These are phyloP conservation scores for Lobulomyces angularis DNA, from an alignment of 192 early-diverging fungal species.

Conservation along the genomic window DNA sequence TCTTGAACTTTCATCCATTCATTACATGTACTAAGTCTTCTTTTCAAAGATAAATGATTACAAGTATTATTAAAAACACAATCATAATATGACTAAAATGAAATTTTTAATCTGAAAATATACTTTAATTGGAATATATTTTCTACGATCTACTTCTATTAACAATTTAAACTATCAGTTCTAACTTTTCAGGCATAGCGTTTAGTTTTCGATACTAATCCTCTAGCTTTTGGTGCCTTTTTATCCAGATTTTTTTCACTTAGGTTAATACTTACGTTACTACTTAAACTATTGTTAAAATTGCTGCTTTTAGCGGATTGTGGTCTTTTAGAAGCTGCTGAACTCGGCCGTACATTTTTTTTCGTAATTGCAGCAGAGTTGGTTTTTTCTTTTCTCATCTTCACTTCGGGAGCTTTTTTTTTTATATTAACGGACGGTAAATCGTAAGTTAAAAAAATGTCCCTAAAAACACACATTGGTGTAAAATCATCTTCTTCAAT, in stretches of 20 bases:
- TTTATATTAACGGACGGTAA: too few species aligned
- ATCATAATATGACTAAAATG: too few species aligned
- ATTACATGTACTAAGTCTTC: too few species aligned
- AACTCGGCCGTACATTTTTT: background rate
- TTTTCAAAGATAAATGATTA: too few species aligned
- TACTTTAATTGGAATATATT: too few species aligned
- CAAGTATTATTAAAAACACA: too few species aligned
- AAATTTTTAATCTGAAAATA: too few species aligned
- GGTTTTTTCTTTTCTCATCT: slow-evolving; percentile 6
- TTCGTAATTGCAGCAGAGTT: slow-evolving; percentile 1
- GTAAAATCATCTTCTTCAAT: slow-evolving; percentile 30
- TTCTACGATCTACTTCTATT: too few species aligned
- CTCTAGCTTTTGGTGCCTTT: slow-evolving; percentile 15
- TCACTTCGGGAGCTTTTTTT: slow-evolving; percentile 5
- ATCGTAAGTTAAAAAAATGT: slow-evolving; percentile 44
- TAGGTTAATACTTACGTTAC: background rate
- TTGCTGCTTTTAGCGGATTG: slow-evolving; percentile 6
- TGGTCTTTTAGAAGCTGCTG: background rate
- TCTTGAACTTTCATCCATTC: too few species aligned
- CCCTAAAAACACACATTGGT: slow-evolving; percentile 43
- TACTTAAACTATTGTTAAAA: background rate
- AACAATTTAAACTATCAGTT: too few species aligned
- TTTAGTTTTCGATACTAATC: slow-evolving; percentile 17
- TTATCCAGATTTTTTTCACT: slow-evolving; percentile 5
- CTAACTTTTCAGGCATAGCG: slow-evolving; percentile 20